Base-by-base conservation (phyloP, 2,329 filamentous ascomycete species). In the Thermochaetoides dissita region DNA sequence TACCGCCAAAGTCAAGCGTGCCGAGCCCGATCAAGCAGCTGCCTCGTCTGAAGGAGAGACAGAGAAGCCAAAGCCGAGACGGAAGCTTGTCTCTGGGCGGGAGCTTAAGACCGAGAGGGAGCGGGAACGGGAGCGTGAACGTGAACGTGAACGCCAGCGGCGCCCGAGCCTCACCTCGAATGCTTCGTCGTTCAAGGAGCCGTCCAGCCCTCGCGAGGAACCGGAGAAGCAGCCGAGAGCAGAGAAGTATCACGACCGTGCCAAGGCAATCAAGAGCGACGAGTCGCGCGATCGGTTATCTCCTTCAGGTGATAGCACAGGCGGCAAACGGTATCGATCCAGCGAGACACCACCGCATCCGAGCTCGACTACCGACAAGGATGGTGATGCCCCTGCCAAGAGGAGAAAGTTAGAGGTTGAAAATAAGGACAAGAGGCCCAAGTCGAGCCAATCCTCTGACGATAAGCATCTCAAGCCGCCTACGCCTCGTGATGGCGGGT, bases 11-110 rank as follows among this genome's bases (percentile, higher is more conserved):
- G 52, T 65, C 6, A 75, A 69, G 49, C 67, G 69, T 37, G 57
- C 64, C 1, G 76, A 80, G 40, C 65, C 71, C 0, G 76, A 80
- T 38, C 47, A 64, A 24, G 64, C 67, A 10, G 65, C 61, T 2
- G 60, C 65, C 6, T 74, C 71, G 0, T 77, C 74, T 31, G 72
- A 72, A 52, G 75, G 68, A 2, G 74, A 77, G 53, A 57, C 69
- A 7, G 56, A 65, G 17, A 80, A 79, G 53, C 75, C 76, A 17
- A 81, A 79, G 53, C 75, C 76, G 2, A 63, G 76, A 24, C 66
- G 74, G 34, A 81, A 79, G 53, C 65, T 81, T 8, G 66, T 81
- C 12, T 80, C 76, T 1, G 76, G 76, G 32, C 71, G 69, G 40
- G 76, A 80, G 43, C 58, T 79, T 34, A 73, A 75, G 46, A 72